Evolutionary conservation across 305 asterid species (phyloP).

Genomic region (Fraxinus sp.): DNA sequence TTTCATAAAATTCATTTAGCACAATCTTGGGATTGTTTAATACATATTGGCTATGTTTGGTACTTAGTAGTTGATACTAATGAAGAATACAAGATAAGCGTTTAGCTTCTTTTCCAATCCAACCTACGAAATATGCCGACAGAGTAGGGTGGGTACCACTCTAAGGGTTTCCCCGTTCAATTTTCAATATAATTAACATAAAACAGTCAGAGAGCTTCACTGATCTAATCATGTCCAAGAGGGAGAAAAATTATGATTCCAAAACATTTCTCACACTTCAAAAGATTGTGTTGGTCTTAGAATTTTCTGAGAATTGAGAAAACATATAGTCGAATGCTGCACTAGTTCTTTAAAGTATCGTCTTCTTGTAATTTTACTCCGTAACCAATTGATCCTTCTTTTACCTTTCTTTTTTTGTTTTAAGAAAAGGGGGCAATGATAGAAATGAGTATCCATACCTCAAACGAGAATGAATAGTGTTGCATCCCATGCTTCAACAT

Average conservation of each 20-base stretch:
- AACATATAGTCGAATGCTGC: background rate
- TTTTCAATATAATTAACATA: background rate
- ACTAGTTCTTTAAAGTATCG: background rate
- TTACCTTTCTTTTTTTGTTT: background rate
- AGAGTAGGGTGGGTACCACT: background rate
- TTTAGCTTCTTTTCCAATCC: background rate
- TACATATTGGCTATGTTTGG: background rate
- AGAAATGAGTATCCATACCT: constrained; percentile 46
- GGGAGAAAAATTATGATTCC: background rate
- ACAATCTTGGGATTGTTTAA: constrained; percentile 1
- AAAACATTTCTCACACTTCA: background rate
- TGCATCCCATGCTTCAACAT: constrained; percentile 81
- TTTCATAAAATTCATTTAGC: constrained; percentile 18
- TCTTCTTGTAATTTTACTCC: background rate
- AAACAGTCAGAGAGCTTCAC: background rate
- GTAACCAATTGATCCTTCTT: background rate
- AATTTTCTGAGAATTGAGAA: background rate
- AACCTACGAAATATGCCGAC: background rate
- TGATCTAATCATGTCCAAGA: background rate
- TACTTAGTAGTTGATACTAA: background rate
- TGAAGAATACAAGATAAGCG: background rate
- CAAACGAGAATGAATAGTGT: constrained; percentile 62
- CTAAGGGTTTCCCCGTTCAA: background rate
- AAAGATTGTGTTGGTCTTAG: background rate
- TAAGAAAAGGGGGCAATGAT: background rate